These are phyloP conservation scores for Xylariales sp. DNA, from an alignment of 2,329 filamentous ascomycete genomes.

Conservation along the genomic window DNA sequence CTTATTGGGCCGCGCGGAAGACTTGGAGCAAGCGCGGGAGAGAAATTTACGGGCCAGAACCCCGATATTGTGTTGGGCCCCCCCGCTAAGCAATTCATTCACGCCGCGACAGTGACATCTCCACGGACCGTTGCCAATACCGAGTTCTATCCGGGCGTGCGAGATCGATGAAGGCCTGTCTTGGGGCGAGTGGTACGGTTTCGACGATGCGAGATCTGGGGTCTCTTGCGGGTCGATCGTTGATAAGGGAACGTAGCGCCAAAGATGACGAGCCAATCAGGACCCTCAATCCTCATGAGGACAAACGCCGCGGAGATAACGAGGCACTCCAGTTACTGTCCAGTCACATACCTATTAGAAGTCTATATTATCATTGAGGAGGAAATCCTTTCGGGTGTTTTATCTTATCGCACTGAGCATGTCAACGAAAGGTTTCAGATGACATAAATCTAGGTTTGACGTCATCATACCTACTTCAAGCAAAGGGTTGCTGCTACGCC, in stretches of 20 bases:
- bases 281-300: background rate
- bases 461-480: slow-evolving; percentile 12
- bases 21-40: slow-evolving; percentile 13
- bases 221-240: slow-evolving; percentile 11
- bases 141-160: slow-evolving; percentile 22
- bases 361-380: slow-evolving; percentile 3
- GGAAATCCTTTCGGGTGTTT: background rate
- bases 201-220: slow-evolving; percentile 17
- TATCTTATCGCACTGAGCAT: slow-evolving; percentile 19
- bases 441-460: slow-evolving; percentile 4
- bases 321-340: too few species aligned
- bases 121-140: slow-evolving; percentile 30
- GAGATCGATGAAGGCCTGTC: slow-evolving; percentile 1
- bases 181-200: background rate
- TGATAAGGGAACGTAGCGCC: slow-evolving; percentile 27
- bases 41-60: background rate
- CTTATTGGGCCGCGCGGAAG: slow-evolving; percentile 16
- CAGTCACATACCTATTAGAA: slow-evolving; percentile 1
- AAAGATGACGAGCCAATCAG: slow-evolving; percentile 20
- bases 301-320: slow-evolving; percentile 32
- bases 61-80: background rate
- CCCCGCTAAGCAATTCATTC: slow-evolving; percentile 15
- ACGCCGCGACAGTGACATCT: slow-evolving; percentile 28
- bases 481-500: background rate
- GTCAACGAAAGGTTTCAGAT: background rate